These are phyloP conservation scores for Naegleria fowleri DNA, from an alignment of 208 protist species.

Conservation along the genomic window DNA sequence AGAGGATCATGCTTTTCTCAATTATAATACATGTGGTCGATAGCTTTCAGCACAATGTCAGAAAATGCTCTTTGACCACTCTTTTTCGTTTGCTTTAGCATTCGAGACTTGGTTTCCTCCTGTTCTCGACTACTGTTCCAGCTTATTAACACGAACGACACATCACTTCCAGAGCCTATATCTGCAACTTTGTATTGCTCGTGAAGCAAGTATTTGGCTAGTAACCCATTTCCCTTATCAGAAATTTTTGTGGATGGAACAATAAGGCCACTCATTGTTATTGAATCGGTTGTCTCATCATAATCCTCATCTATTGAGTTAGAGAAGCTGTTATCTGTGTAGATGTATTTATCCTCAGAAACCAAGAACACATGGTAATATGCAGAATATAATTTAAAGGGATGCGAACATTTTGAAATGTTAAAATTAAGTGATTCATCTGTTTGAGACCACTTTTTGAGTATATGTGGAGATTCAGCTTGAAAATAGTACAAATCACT, in stretches of 20 bases:
- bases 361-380: not conserved
- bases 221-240: not conserved
- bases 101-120: not conserved
- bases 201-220: not conserved
- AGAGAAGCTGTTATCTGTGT: not conserved
- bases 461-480: not conserved
- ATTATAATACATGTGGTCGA: too few species aligned
- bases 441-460: not conserved
- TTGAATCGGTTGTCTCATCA: not conserved
- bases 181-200: not conserved
- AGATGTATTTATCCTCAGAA: not conserved
- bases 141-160: not conserved
- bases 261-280: not conserved
- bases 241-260: not conserved
- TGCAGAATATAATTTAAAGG: not conserved
- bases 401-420: not conserved
- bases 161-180: not conserved
- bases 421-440: not conserved
- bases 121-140: not conserved
- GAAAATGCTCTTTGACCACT: too few species aligned
- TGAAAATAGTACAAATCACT: not conserved
- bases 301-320: not conserved
- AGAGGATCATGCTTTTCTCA: too few species aligned
- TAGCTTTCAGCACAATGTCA: too few species aligned
- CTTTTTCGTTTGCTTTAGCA: too few species aligned